Evolutionary conservation across 225 moss, liverwort and hornwort species (phyloP), one percentile per base, ranked within the genome.

Genomic region (Bryoerythrophyllum caledonicum): DNA sequence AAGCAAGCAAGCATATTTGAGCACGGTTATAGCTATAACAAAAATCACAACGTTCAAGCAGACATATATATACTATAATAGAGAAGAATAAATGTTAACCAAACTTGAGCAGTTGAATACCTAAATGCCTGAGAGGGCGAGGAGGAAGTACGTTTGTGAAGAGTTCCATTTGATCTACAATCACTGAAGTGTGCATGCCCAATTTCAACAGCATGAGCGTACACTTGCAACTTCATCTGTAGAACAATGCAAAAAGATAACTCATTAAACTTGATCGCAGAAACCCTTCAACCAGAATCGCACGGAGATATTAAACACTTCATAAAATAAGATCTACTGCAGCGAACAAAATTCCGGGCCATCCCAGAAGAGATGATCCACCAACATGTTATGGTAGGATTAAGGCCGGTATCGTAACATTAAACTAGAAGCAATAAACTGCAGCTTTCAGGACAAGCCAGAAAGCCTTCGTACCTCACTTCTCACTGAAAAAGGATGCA

Each of bases 181-280:
- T 77, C 86, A 72, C 76, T 90, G 11, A 63, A 60, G 46, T 14
- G 67, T 70, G 74, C 81, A 60, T 85, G 79, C 80, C 86, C 86
- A 57, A 87, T 72, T 90, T 92, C 94, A 70, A 79, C 81, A 49
- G 88, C 92, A 78, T 77, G 74, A 44, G 91, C 74, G 37, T 76
- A 80, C 71, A 94, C 87, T 77, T 89, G 82, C 72, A 96, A 82
- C 72, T 81, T 94, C 80, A 92, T 90, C 96, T 96, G 92, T 78
- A 70, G 52, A 78, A 72, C 25, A 79, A 44, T 44, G 24, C 26
- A 57, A 65, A 20, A 64, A 27, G 26, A 41, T 25, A 8, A 58
- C 6, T 63, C 57, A 44, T 76, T 54, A 80, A 16, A 68, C 20
- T 72, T 26, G 25, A 65, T 49, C 57, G 12, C 66, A 66, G 58